These are phyloP conservation scores for Solanum aculeatissimum DNA, from an alignment of 305 asterid genomes.

Conservation along the genomic window DNA sequence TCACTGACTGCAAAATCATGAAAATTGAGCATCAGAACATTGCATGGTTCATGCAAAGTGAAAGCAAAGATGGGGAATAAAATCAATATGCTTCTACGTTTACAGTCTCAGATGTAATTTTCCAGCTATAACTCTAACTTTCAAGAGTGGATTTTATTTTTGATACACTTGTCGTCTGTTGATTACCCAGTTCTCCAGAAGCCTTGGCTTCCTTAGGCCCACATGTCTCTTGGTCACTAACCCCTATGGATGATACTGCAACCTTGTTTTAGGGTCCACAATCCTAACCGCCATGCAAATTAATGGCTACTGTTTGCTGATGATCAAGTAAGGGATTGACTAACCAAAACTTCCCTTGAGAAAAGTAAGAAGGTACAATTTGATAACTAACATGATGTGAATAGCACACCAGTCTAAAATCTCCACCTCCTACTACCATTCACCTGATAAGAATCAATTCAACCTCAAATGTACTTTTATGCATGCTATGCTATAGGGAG, in stretches of 20 bases:
- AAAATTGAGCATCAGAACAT: not conserved
- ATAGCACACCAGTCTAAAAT: not conserved
- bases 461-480: not conserved
- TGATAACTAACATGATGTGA: not conserved
- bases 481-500: not conserved
- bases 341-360: not conserved
- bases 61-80: not conserved
- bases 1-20: slow-evolving; percentile 47
- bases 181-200: not conserved
- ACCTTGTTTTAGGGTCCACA: not conserved
- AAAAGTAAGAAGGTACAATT: not conserved
- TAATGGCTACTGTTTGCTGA: not conserved
- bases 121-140: not conserved
- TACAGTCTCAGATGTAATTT: not conserved
- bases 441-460: not conserved
- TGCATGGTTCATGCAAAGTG: not conserved
- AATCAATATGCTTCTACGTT: not conserved
- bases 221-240: not conserved
- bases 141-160: not conserved
- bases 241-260: not conserved
- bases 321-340: not conserved
- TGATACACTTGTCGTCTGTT: not conserved
- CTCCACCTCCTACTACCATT: not conserved
- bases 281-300: not conserved
- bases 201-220: not conserved